Percentiles rank a stretch among this genome's conserved stretches.
Conservation (phyloP, 345 rosid genomes). For the Boechera stricta region DNA sequence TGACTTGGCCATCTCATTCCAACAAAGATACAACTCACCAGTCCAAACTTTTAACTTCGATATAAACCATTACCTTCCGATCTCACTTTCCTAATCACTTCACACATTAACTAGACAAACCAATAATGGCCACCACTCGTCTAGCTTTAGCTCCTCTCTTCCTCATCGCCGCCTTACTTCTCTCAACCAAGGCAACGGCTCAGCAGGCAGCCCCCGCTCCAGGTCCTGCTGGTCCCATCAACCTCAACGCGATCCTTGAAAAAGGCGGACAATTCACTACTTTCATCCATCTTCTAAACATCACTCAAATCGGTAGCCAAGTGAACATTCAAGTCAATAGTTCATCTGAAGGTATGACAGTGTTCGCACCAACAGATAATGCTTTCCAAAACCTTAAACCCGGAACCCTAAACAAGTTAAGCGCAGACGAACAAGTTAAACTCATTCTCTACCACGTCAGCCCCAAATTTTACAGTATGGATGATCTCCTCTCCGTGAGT, state of each 20-base stretch:
- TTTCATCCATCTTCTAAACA: slow-evolving; percentile 57
- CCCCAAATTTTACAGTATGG: slow-evolving; percentile 63
- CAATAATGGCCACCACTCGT: slow-evolving; percentile 49
- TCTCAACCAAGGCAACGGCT: slow-evolving; percentile 32
- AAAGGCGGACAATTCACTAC: slow-evolving; percentile 68
- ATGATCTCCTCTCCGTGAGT: slow-evolving; percentile 61
- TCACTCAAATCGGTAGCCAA: slow-evolving; percentile 65
- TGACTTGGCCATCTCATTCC: slow-evolving; percentile 48
- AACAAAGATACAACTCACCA: slow-evolving; percentile 45
- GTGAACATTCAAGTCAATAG: slow-evolving; percentile 69
- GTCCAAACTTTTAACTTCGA: slow-evolving; percentile 22
- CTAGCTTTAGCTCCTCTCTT: slow-evolving; percentile 46
- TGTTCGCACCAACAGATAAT: slow-evolving; percentile 85
- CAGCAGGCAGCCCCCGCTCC: slow-evolving; percentile 64
- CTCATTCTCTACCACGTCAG: slow-evolving; percentile 66
- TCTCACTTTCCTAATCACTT: slow-evolving; percentile 23
- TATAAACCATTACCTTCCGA: slow-evolving; percentile 33
- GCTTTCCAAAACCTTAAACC: slow-evolving; percentile 77
- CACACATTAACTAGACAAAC: slow-evolving; percentile 15
- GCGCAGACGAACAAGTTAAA: slow-evolving; percentile 56
- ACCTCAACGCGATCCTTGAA: slow-evolving; percentile 74
- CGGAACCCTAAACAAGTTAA: slow-evolving; percentile 61
- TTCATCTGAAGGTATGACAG: slow-evolving; percentile 78
- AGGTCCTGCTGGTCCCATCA: slow-evolving; percentile 65
- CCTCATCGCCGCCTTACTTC: slow-evolving; percentile 40